A percentile compares a stretch with the other conserved stretches of the same genome.
These are phyloP conservation scores for Aschersonia sp. DNA, from an alignment of 2,329 filamentous ascomycete genomes.

Conservation along the genomic window DNA sequence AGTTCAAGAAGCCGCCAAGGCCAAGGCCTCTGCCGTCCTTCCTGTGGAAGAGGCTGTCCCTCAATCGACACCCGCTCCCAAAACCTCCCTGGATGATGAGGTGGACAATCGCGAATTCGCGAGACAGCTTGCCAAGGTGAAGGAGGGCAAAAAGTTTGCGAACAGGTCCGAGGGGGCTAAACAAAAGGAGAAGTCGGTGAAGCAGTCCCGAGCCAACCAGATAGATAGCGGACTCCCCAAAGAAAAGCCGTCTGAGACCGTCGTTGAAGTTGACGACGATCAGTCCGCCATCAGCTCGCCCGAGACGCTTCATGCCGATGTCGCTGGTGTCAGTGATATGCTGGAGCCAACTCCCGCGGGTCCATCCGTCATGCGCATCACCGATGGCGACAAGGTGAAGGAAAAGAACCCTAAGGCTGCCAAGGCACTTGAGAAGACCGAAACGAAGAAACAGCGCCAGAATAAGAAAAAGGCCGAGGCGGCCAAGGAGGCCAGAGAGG, in stretches of 20 bases:
- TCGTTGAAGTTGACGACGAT: conserved; percentile 69
- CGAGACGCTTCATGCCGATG: conserved; percentile 37
- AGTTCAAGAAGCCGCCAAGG: conserved; percentile 21
- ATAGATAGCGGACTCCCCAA: conserved; percentile 27
- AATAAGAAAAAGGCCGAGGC: conserved; percentile 80
- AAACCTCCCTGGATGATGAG: conserved; percentile 39
- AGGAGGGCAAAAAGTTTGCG: conserved; percentile 51
- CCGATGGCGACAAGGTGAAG: conserved; percentile 47
- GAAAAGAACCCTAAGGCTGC: conserved; percentile 48
- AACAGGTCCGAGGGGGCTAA: conserved; percentile 40
- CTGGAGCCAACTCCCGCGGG: conserved; percentile 56
- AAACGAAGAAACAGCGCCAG: conserved; percentile 93
- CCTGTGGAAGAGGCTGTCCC: conserved; percentile 7
- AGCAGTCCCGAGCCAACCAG: conserved; percentile 49
- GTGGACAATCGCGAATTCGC: conserved; percentile 65
- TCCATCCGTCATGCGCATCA: conserved; percentile 67
- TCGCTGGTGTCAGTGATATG: conserved; percentile 78
- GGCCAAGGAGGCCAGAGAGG: conserved; percentile 58
- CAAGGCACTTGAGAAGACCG: conserved; percentile 49
- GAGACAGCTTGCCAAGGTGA: conserved; percentile 53
- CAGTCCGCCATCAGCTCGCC: conserved; percentile 58
- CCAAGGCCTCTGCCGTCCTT: conserved; percentile 14
- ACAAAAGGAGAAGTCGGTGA: conserved; percentile 54
- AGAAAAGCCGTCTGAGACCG: conserved; percentile 39
- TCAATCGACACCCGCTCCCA: conserved; percentile 8